phyloP scores from a whole-genome alignment of 2,329 filamentous ascomycete species.

The Cyclaneusma minus region DNA sequence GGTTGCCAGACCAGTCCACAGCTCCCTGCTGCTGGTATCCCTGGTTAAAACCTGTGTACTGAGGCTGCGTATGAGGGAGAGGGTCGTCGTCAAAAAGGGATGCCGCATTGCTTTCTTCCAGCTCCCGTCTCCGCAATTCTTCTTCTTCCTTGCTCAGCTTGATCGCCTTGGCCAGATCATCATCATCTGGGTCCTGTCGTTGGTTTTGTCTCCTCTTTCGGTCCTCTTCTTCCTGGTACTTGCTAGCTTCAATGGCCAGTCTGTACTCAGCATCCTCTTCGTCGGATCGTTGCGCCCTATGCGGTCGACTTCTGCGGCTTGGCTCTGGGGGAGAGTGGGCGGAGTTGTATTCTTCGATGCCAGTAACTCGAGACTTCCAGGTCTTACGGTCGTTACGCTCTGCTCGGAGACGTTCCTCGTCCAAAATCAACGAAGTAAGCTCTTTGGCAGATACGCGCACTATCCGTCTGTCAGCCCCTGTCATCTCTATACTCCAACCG shows the following conservation, averaged over 20 bases:
- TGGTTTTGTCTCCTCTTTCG: constrained; percentile 53
- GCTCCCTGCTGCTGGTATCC: constrained; percentile 94
- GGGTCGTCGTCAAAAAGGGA: constrained; percentile 79
- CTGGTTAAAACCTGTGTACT: constrained; percentile 84
- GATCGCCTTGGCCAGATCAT: constrained; percentile 88
- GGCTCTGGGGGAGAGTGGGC: constrained; percentile 25
- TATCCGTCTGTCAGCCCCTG: constrained; percentile 28
- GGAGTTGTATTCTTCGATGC: constrained; percentile 66
- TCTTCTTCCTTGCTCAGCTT: constrained; percentile 92
- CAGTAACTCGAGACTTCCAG: constrained; percentile 93
- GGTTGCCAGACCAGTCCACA: constrained; percentile 96
- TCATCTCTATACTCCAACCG: too few species aligned
- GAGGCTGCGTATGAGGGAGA: constrained; percentile 42
- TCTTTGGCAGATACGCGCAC: constrained; percentile 95
- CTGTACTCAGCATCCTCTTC: constrained; percentile 86
- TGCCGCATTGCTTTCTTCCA: constrained; percentile 72
- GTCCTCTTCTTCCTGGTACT: constrained; percentile 88
- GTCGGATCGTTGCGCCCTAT: constrained; percentile 38
- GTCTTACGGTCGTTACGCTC: constrained; percentile 84
- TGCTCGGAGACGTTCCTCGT: constrained; percentile 80
- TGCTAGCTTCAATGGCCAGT: constrained; percentile 87
- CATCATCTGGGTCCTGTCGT: constrained; percentile 46
- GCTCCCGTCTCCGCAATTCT: constrained; percentile 69
- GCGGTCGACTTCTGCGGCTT: constrained; percentile 29
- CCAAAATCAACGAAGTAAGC: constrained; percentile 76